Evolutionary conservation across 2,329 filamentous ascomycete genomes (phyloP), one percentile per base, ranked within the genome.

Genomic region (Clathrospora elynae): DNA sequence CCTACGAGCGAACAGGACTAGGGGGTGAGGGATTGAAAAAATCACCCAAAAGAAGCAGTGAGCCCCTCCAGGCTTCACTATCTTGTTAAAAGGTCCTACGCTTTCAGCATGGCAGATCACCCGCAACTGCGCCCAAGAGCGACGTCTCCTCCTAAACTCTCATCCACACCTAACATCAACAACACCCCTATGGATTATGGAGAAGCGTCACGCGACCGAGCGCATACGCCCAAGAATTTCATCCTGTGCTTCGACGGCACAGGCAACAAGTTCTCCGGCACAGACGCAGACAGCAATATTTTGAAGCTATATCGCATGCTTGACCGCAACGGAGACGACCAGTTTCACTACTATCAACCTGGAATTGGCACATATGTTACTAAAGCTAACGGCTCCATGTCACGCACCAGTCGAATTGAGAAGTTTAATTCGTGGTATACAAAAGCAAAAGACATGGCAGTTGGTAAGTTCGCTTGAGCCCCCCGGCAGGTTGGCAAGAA

Each of bases 391-490:
- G 53, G 73, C 8, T 80, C 78, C 6, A 71, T 86, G 29, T 79
- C 78, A 1, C 79, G 82, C 53, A 85, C 79, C 0, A 77, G 81
- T 8, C 58, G 75, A 0, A 64, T 77, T 14, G 79, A 82, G 5
- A 78, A 82, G 10, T 57, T 87, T 42, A 79, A 78, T 49, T 85
- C 82, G 6, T 87, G 83, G 81, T 86, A 85, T 59, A 71, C 78
- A 29, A 88, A 88, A 56, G 83, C 86, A 46, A 89, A 89, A 55
- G 88, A 93, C 66, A 88, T 86, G 3, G 88, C 88, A 7, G 71
- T 95, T 13, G 64, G 64, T 57, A 46, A 12, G 25, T 34, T 33
- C n/a, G 3, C 16, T n/a, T 2, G 11, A 16, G 22, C 2, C 24
- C 16, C 16, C 5, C 18, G 1, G 28, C 12, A 18, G 11, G 14